Evolutionary conservation across 768 basidiomycete species (phyloP), one percentile per base, ranked within the genome.

Genomic region (Rhizopogon roseolus): DNA sequence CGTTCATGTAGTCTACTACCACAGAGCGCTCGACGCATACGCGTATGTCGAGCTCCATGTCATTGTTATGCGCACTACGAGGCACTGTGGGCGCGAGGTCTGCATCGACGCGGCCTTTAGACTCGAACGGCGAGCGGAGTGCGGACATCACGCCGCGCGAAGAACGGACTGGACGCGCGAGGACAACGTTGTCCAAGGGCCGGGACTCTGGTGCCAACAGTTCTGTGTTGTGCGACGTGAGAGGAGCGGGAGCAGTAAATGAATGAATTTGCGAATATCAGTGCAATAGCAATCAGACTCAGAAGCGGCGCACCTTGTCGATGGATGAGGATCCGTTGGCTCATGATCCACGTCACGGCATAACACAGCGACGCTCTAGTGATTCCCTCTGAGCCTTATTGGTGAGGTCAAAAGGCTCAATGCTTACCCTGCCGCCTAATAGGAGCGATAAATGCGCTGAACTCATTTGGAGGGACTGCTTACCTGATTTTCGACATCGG

Each of bases 331-430:
- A 85, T 73, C 55, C 77, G 72, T 57, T 83, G 81, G 29, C 77
- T 78, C 81, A 81, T 81, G 62, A 84, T 82, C 81, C 80, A 84
- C 39, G 78, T 81, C 46, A 80, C 72, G 39, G 71, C 74, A 58
- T 81, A 82, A 54, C 75, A 82, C 44, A 83, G 61, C 16, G 82
- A 81, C 0, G 81, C 73, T 25, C 81, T 84, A 55, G 16, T 22
- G 13, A 53, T 39, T 9, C 19, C 49, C 4, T 25, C 42, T 48
- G 5, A 48, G 32, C 8, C 3, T 36, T 36, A 11, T 36, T 11
- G 34, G 34, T 11, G 34, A 36, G 2, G 32, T 36, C 32, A 19
- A 32, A 39, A 48, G 9, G 22, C 19, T 48, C 5, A 14, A 43
- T 39, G 55, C 79, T 58, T 60, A 82, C 80, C 73, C 80, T 58